Evolutionary conservation across 2,329 filamentous ascomycete species (phyloP).

Genomic region (Westerdykella sp.): DNA sequence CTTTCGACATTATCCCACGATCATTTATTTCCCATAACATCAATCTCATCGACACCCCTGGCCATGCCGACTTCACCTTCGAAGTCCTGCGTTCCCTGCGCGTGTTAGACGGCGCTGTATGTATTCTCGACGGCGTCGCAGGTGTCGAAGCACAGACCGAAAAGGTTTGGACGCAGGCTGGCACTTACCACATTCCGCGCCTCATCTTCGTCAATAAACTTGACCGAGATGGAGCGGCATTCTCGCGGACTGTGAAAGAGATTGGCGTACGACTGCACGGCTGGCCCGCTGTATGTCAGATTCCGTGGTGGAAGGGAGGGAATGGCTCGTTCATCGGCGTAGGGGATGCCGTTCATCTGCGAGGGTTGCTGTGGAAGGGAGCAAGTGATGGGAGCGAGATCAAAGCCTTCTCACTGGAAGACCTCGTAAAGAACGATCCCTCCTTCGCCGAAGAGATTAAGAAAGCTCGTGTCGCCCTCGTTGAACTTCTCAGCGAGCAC

Average conservation of each 20-base stretch:
- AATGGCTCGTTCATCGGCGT: slow-evolving; percentile 75
- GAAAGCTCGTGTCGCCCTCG: slow-evolving; percentile 66
- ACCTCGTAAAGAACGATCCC: slow-evolving; percentile 47
- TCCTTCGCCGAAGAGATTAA: slow-evolving; percentile 60
- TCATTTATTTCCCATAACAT: slow-evolving; percentile 51
- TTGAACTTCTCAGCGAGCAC: slow-evolving; percentile 81
- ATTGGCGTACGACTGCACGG: slow-evolving; percentile 71
- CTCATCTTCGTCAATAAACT: slow-evolving; percentile 81
- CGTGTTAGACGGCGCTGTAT: slow-evolving; percentile 84
- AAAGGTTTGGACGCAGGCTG: slow-evolving; percentile 89
- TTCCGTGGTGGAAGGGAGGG: slow-evolving; percentile 79
- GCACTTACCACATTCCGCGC: slow-evolving; percentile 75
- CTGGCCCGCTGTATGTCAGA: slow-evolving; percentile 88
- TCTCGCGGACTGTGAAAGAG: slow-evolving; percentile 78
- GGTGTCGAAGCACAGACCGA: slow-evolving; percentile 97
- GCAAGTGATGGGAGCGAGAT: slow-evolving; percentile 60
- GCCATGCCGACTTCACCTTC: slow-evolving; percentile 95
- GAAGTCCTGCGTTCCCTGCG: slow-evolving; percentile 88
- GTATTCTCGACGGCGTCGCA: slow-evolving; percentile 85
- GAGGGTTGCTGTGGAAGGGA: slow-evolving; percentile 67
- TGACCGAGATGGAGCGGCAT: slow-evolving; percentile 74
- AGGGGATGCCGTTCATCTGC: slow-evolving; percentile 71
- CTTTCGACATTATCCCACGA: slow-evolving; percentile 34
- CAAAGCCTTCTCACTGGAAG: slow-evolving; percentile 49
- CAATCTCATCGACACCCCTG: slow-evolving; percentile 77